phyloP scores from a whole-genome alignment of 257 asterid genomes.

The Knoxia roxburghii region DNA sequence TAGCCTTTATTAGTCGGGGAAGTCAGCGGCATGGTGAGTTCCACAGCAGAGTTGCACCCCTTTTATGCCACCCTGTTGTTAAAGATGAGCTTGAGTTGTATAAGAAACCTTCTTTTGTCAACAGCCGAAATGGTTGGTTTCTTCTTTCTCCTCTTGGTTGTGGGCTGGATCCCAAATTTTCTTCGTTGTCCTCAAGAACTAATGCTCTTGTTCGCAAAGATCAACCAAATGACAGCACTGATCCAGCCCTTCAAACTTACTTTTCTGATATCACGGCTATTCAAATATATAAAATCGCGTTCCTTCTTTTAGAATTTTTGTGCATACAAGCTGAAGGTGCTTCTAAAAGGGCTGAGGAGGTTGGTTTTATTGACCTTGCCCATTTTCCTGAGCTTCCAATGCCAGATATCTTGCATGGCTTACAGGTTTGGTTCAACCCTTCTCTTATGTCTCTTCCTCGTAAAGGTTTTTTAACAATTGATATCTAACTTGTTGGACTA shows the following conservation, averaged over 20 bases:
- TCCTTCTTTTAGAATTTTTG: conserved; percentile 69
- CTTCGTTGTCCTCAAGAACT: conserved; percentile 37
- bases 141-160: conserved; percentile 75
- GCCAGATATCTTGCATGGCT: conserved; percentile 92
- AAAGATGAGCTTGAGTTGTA: conserved; percentile 81
- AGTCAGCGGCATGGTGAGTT: conserved; percentile 70
- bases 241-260: conserved; percentile 36
- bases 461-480: neutral
- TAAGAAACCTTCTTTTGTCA: conserved; percentile 58
- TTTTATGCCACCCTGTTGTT: conserved; percentile 54
- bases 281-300: conserved; percentile 66
- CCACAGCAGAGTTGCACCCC: conserved; percentile 43
- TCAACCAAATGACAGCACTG: conserved; percentile 33
- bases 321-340: conserved; percentile 81
- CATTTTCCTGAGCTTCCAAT: conserved; percentile 92
- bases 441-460: neutral
- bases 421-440: conserved; percentile 50
- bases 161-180: conserved; percentile 41
- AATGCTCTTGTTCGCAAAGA: conserved; percentile 48
- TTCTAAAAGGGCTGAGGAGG: conserved; percentile 77
- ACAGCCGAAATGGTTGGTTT: conserved; percentile 90
- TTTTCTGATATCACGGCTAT: conserved; percentile 70
- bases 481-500: neutral
- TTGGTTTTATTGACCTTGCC: conserved; percentile 78
- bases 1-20: conserved; percentile 84